Percentiles rank a stretch among this genome's conserved stretches.
phyloP scores from a whole-genome alignment of 306 rosid genomes.

The Lithocarpus polystachyus region DNA sequence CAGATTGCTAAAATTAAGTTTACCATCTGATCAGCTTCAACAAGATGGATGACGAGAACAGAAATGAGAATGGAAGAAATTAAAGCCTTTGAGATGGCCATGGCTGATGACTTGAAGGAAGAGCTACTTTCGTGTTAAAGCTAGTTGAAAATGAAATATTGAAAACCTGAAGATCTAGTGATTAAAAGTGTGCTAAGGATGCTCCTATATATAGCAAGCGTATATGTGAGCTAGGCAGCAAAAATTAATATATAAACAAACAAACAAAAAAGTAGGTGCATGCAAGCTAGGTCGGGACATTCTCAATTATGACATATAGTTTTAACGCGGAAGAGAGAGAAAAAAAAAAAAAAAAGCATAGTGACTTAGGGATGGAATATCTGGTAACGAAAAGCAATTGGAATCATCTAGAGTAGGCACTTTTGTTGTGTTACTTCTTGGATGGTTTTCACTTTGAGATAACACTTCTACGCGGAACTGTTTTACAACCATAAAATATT shows the following conservation, averaged over 20 bases:
- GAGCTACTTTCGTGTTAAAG: neutral
- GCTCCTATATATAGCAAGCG: constrained; percentile 47
- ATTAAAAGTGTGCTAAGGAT: constrained; percentile 18
- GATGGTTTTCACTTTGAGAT: neutral
- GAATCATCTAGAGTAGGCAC: constrained; percentile 6
- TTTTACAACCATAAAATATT: too few relatives aligned
- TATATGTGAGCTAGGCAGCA: neutral
- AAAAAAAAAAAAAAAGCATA: too few relatives aligned
- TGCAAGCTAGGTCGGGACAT: neutral
- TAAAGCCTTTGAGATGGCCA: neutral
- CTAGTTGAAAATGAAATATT: neutral
- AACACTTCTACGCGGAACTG: too few relatives aligned
- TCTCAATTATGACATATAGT: too few relatives aligned
- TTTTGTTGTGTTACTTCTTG: neutral
- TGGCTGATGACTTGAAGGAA: neutral
- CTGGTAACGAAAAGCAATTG: constrained; percentile 14
- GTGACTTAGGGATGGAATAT: neutral
- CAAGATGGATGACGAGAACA: constrained; percentile 23
- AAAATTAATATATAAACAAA: neutral
- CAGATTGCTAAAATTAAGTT: neutral
- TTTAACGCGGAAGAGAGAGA: neutral
- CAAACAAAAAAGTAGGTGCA: neutral
- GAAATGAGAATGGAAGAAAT: constrained; percentile 26
- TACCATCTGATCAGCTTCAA: constrained; percentile 28
- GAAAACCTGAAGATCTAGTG: constrained; percentile 8